A percentile compares a stretch with the other conserved stretches of the same genome.
Evolutionary conservation across 2,329 filamentous ascomycete genomes (phyloP).

Genomic region (Penicillium polonicum): DNA sequence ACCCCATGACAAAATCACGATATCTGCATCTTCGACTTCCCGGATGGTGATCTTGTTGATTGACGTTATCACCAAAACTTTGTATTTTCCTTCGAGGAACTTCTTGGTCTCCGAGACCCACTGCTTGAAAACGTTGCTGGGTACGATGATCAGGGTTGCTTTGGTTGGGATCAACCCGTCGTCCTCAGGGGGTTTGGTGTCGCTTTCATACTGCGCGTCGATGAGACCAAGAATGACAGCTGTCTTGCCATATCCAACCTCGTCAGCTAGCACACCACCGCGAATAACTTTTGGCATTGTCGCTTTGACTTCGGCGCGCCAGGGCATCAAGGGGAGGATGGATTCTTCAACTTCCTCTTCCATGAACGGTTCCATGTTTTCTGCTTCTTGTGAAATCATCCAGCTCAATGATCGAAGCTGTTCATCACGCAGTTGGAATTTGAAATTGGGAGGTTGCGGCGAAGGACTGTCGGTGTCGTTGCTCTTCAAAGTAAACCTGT

Average conservation of each 20-base stretch:
- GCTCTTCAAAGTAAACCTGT: constrained; percentile 43
- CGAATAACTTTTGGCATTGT: constrained; percentile 41
- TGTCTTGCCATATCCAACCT: constrained; percentile 68
- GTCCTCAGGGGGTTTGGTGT: constrained; percentile 11
- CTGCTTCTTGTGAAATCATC: constrained; percentile 58
- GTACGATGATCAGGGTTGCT: constrained; percentile 62
- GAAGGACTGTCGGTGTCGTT: constrained; percentile 42
- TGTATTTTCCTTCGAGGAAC: constrained; percentile 47
- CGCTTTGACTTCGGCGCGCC: constrained; percentile 56
- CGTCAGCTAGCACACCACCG: constrained; percentile 63
- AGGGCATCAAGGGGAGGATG: constrained; percentile 50
- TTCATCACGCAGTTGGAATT: constrained; percentile 47
- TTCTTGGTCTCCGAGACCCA: constrained; percentile 58
- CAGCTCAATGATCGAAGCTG: constrained; percentile 58
- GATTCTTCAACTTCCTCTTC: constrained; percentile 60
- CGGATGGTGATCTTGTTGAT: constrained; percentile 46
- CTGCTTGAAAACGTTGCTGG: constrained; percentile 55
- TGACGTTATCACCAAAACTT: constrained; percentile 45
- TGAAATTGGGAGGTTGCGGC: constrained; percentile 39
- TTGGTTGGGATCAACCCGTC: constrained; percentile 44
- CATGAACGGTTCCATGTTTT: constrained; percentile 41
- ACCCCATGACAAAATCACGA: constrained; percentile 56
- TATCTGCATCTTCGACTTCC: constrained; percentile 50
- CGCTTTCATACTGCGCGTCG: constrained; percentile 34
- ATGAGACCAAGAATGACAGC: constrained; percentile 59